These are phyloP conservation scores for Alternaria burnsii DNA, from an alignment of 2,329 filamentous ascomycete species.

Conservation along the genomic window DNA sequence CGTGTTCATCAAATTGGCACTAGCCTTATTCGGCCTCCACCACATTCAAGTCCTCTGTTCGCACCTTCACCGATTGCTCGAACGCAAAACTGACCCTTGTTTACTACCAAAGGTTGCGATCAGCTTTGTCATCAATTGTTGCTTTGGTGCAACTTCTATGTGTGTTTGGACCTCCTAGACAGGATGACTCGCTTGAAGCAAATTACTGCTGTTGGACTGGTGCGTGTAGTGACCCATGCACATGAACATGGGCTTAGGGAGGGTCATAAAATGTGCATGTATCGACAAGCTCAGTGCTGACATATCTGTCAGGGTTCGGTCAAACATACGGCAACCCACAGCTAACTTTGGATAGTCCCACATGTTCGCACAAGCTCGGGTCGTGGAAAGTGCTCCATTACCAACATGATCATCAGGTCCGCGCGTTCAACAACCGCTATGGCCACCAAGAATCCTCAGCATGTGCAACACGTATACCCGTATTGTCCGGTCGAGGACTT, in stretches of 20 bases:
- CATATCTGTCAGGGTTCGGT: neutral
- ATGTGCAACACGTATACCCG: neutral
- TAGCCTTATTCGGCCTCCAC: neutral
- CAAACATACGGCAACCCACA: conserved; percentile 4
- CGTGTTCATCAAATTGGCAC: neutral
- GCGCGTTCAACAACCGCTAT: neutral
- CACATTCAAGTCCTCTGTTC: neutral
- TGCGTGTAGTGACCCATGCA: neutral
- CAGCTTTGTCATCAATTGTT: neutral
- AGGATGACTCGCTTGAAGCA: neutral
- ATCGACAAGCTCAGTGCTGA: neutral
- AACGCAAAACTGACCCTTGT: neutral
- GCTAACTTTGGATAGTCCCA: neutral
- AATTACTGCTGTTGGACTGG: neutral
- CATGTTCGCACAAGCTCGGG: neutral
- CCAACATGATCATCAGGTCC: neutral
- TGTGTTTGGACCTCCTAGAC: neutral
- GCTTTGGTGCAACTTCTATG: neutral
- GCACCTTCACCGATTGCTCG: neutral
- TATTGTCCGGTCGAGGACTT: neutral
- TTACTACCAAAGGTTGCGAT: neutral
- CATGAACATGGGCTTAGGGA: neutral
- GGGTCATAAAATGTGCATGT: neutral
- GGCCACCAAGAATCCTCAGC: neutral
- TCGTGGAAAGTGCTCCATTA: neutral